Base-by-base conservation (phyloP, 352 stramenopile genomes). In the Pythium volutum region DNA sequence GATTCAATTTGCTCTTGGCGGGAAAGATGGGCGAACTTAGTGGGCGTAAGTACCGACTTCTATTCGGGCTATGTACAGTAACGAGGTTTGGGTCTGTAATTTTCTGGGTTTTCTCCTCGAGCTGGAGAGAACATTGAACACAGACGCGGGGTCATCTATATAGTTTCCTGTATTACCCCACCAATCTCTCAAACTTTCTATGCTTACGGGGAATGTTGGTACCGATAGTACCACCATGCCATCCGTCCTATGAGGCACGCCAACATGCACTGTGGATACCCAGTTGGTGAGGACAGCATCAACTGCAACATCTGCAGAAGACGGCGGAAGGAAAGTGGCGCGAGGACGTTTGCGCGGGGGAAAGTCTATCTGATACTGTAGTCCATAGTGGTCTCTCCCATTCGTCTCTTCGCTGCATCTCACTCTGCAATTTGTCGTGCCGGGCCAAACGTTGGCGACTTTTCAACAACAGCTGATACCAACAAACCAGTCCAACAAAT, bases 1-100 rank as follows among this genome's bases (percentile, higher is more conserved):
- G n/a, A 75, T 87, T 51, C 77, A 85, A 45, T 87, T 87, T 46
- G 53, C 49, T 8, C 14, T 43, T 43, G 2, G n/a, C n/a, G n/a
- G n/a, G n/a, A n/a, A n/a, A n/a, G n/a, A n/a, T n/a, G n/a, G n/a
- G 46, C 33, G 52, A 48, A 65, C 49, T 53, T 59, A 65, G 34
- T 16, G 50, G 45, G 46, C 43, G 18, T 27, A 22, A 14, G 12
- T 34, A 38, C n/a, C 1, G 18, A 38, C 18, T 23, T 52, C 10
- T 64, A 26, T 23, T 48, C 18, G 43, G 38, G 10, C 20, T 1
- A 22, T 48, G 1, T 26, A 26, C 26, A 58, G 56, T 64, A 55
- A n/a, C 31, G n/a, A 41, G 3, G 16, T 22, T 55, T 47, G 2
- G 12, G 26, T 18, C 5, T 27, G 51, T 58, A 49, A 26, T 23